Evolutionary conservation across 1,284 basidiomycete genomes (phyloP).

Genomic region (Ceratobasidium theobromae): DNA sequence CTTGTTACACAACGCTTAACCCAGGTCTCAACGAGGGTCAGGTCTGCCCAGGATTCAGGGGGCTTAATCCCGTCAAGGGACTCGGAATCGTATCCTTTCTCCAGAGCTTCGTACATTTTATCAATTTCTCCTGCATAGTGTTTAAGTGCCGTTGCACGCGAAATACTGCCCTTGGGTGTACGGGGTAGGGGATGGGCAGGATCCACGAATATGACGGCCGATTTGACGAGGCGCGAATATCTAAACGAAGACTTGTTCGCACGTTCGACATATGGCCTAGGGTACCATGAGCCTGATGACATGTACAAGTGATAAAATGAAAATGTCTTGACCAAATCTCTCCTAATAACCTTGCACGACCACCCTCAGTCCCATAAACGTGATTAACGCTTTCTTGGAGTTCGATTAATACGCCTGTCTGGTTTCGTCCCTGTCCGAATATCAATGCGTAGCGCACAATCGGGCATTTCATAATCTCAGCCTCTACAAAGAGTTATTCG

Average conservation of each 20-base stretch:
- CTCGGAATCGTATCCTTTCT: background rate
- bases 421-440: constrained; percentile 50
- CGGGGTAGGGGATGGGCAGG: background rate
- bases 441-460: constrained; percentile 44
- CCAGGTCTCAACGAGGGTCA: background rate
- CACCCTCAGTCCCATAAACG: constrained; percentile 42
- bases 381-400: constrained; percentile 42
- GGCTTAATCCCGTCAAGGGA: background rate
- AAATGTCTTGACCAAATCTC: constrained; percentile 43
- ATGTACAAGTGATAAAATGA: background rate
- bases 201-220: background rate
- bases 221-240: constrained; percentile 49
- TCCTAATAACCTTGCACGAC: constrained; percentile 44
- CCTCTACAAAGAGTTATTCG: constrained; percentile 34
- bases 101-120: constrained; percentile 27
- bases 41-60: background rate
- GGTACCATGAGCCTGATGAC: background rate
- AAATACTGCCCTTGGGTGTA: constrained; percentile 27
- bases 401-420: constrained; percentile 50
- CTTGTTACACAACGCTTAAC: background rate
- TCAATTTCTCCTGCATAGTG: constrained; percentile 34
- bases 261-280: constrained; percentile 46
- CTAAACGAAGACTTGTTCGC: constrained; percentile 47
- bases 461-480: constrained; percentile 44
- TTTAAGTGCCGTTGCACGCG: constrained; percentile 9